Evolutionary conservation across 805 yeast genomes (phyloP), one percentile per base, ranked within the genome.

Genomic region (Barnettozyma pratensis): DNA sequence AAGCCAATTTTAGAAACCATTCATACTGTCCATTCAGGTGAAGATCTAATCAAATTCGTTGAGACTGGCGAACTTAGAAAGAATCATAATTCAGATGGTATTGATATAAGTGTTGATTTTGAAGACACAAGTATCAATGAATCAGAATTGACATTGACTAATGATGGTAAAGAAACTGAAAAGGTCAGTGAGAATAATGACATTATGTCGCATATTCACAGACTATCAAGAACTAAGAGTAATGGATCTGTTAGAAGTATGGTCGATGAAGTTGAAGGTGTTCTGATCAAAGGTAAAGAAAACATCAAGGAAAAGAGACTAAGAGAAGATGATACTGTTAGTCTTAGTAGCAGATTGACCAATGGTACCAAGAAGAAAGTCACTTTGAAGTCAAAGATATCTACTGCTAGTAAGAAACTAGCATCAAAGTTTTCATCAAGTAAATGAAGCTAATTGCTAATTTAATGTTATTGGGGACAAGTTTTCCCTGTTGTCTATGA

Each of bases 61-160:
- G 61, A 56, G 5, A 34, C 53, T 63, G 46, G 50, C 6, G 39
- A 41, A 28, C 32, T 34, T 35, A 39, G 45, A 29, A 41, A 45
- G 41, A 37, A 31, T 11, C 34, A 8, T 14, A 12, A 66, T 14
- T 4, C 64, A 42, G 75, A 75, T 57, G 79, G 74, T 46, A 79
- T 72, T 48, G 48, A 53, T 45, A 46, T 42, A 2, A 54, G 54
- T 32, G 39, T 50, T 27, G 57, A 44, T 8, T 27, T 30, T 14
- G 49, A 42, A 10, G 37, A 30, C 6, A 31, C 11, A 8, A 31
- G 44, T 27, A 8, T 36, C 11, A 46, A 35, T 14, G 43, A 52
- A 8, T 31, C 34, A 3, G 34, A 31, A 8, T 8, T 31, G 11
- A 31, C 34, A 26, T 25, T 37, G 19, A 39, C 34, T 27, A 34